phyloP scores from a whole-genome alignment of 345 rosid genomes.

The Capsella bursapastoris region DNA sequence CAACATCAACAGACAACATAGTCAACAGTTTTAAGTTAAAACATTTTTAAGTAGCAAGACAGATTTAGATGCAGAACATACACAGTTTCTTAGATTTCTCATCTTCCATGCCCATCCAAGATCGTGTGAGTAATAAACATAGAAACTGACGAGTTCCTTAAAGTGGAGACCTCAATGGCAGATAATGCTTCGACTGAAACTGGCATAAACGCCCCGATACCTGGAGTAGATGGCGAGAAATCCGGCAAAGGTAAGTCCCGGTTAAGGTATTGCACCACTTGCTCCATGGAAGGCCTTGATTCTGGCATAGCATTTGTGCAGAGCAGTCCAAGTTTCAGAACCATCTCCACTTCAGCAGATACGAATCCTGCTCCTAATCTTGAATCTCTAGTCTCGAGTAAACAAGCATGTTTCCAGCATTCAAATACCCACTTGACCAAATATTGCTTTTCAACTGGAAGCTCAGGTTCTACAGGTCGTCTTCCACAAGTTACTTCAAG shows the following conservation, averaged over 20 bases:
- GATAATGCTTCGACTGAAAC: constrained; percentile 6
- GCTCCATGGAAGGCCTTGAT: constrained; percentile 28
- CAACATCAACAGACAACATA: background rate
- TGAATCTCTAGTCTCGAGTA: constrained; percentile 41
- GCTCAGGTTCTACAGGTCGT: constrained; percentile 37
- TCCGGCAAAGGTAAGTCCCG: background rate
- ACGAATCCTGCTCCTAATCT: constrained; percentile 18
- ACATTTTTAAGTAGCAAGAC: background rate
- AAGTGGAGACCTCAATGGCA: background rate
- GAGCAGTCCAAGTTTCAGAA: constrained; percentile 35
- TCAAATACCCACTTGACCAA: constrained; percentile 41
- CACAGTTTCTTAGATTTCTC: background rate
- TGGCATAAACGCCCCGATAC: constrained; percentile 15
- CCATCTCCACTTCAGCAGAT: constrained; percentile 4
- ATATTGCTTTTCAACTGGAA: background rate
- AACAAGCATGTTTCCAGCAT: constrained; percentile 35
- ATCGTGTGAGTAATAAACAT: constrained; percentile 25
- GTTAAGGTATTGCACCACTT: constrained; percentile 36
- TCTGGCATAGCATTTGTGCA: constrained; percentile 30
- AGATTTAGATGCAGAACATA: background rate
- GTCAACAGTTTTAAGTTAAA: background rate
- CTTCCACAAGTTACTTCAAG: constrained; percentile 41
- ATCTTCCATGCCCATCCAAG: constrained; percentile 34
- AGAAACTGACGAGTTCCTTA: background rate
- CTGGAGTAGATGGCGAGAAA: background rate